Percentiles rank a stretch among this genome's conserved stretches.
Conservation (phyloP, 441 rosid genomes). For the Geranium incanum region DNA sequence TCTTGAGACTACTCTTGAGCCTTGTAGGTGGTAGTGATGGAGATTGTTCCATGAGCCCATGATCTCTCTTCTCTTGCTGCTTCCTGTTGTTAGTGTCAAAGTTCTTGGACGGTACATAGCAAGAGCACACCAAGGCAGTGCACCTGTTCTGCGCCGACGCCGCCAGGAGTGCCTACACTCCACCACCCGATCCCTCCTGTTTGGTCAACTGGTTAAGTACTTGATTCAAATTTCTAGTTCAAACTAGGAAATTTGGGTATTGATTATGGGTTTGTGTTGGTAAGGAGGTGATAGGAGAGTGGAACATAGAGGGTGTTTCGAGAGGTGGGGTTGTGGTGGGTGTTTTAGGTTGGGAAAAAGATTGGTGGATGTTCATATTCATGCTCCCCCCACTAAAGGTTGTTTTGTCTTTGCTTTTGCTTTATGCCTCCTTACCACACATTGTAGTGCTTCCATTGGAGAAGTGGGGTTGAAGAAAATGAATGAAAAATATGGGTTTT, state of each 20-base stretch:
- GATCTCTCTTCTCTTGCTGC: slow-evolving; percentile 33
- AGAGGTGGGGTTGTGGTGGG: slow-evolving; percentile 12
- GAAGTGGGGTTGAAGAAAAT: too few relatives aligned
- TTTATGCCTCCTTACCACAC: slow-evolving; percentile 25
- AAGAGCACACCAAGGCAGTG: slow-evolving; percentile 63
- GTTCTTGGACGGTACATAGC: slow-evolving; percentile 48
- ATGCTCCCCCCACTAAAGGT: slow-evolving; percentile 29
- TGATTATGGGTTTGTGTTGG: background rate
- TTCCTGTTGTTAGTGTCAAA: slow-evolving; percentile 23
- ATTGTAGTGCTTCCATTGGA: slow-evolving; percentile 11
- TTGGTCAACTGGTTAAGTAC: background rate
- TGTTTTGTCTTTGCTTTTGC: slow-evolving; percentile 21
- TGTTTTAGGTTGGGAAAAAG: slow-evolving; percentile 14
- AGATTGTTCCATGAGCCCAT: slow-evolving; percentile 28
- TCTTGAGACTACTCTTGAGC: slow-evolving; percentile 55
- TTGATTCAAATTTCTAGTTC: background rate
- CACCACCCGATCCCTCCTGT: background rate
- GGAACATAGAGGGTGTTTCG: slow-evolving; percentile 12
- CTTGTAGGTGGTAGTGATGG: slow-evolving; percentile 7
- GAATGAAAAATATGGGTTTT: too few relatives aligned
- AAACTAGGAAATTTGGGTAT: too few relatives aligned
- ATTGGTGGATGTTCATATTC: slow-evolving; percentile 24
- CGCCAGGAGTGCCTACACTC: slow-evolving; percentile 50
- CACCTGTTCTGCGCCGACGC: slow-evolving; percentile 54
- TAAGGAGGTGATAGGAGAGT: background rate